These are phyloP conservation scores for Chalciporus piperatoides DNA, from an alignment of 1,284 basidiomycete species.

Conservation along the genomic window DNA sequence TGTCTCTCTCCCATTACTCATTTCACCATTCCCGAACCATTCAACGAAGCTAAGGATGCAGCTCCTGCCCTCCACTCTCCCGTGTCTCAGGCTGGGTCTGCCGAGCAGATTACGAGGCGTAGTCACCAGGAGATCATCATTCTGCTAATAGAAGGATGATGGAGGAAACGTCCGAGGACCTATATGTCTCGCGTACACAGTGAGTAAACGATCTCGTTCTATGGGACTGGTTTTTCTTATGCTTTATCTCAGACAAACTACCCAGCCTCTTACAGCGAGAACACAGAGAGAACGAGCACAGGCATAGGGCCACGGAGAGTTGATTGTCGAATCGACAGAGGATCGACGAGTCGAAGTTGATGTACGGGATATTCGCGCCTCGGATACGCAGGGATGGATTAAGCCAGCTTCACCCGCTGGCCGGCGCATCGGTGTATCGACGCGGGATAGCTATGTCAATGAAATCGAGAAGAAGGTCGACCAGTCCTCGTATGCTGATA, in stretches of 20 bases:
- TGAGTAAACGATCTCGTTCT: slow-evolving; percentile 7
- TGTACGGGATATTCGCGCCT: not conserved
- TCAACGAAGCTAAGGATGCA: not conserved
- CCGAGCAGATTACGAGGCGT: not conserved
- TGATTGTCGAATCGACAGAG: not conserved
- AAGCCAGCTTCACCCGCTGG: not conserved
- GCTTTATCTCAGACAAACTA: slow-evolving; percentile 3
- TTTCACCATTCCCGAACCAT: slow-evolving; percentile 17
- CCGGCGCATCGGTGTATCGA: not conserved
- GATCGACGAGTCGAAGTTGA: not conserved
- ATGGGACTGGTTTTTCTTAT: not conserved
- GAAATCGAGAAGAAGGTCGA: not conserved
- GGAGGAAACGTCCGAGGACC: not conserved
- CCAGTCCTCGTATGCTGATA: not conserved
- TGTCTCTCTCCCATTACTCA: slow-evolving; percentile 24
- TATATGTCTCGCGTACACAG: not conserved
- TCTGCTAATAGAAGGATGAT: too few relatives aligned
- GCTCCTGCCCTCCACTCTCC: not conserved
- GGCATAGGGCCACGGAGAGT: not conserved
- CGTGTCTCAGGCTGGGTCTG: not conserved
- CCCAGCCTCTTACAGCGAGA: not conserved
- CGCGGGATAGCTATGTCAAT: not conserved
- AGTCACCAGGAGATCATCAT: not conserved
- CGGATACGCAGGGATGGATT: not conserved
- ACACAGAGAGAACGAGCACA: not conserved